phyloP scores from a whole-genome alignment of 148 eudicot genomes.

The Fagopyrum tataricum region DNA sequence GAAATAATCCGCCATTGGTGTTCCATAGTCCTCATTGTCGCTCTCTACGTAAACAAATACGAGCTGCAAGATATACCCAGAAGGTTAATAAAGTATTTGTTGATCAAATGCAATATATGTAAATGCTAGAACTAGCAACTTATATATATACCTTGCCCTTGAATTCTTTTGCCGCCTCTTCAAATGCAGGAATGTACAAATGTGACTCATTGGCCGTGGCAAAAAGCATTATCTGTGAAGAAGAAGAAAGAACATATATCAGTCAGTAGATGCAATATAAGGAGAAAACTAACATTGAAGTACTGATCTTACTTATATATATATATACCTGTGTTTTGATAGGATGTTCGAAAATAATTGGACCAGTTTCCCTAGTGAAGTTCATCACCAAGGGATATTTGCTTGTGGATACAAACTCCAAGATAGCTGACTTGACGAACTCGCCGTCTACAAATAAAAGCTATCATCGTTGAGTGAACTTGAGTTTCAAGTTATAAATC shows the following conservation, averaged over 20 bases:
- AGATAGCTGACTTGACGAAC: conserved; percentile 53
- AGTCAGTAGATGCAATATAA: neutral
- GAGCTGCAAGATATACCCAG: conserved; percentile 34
- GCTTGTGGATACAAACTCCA: conserved; percentile 59
- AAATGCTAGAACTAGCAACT: neutral
- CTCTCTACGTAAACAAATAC: conserved; percentile 57
- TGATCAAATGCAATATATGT: neutral
- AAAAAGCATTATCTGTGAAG: conserved; percentile 49
- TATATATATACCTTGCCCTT: conserved; percentile 61
- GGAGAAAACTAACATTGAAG: neutral
- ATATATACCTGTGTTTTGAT: conserved; percentile 65
- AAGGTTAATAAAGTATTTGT: neutral
- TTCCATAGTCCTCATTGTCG: conserved; percentile 75
- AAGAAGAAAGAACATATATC: neutral
- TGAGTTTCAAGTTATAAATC: neutral
- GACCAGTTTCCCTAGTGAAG: conserved; percentile 60
- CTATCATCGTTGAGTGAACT: neutral
- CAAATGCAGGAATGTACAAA: conserved; percentile 34
- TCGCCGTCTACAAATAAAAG: conserved; percentile 48
- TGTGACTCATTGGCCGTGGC: conserved; percentile 37
- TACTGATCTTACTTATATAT: neutral
- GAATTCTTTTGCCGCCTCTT: conserved; percentile 63
- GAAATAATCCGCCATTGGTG: conserved; percentile 70
- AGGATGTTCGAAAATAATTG: conserved; percentile 58
- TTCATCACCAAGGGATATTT: conserved; percentile 63